Evolutionary conservation across 2,329 filamentous ascomycete species (phyloP), one percentile per base, ranked within the genome.

Genomic region (Fusarium sp.): DNA sequence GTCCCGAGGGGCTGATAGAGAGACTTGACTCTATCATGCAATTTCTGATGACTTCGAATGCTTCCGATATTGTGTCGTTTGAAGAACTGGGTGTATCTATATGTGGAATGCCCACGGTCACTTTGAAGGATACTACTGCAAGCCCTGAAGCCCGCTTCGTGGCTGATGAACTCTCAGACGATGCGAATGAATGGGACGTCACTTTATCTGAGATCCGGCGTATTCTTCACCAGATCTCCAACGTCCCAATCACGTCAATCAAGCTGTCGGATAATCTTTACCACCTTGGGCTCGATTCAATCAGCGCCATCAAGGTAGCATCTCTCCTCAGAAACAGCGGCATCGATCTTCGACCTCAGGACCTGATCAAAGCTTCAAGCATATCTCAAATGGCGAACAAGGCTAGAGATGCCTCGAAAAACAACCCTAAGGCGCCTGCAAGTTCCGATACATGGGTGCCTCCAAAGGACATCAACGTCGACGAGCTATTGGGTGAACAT

Each of bases 251-350:
- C 16, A 76, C 83, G 0, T 83, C 88, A 2, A 92, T 97, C 54
- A 79, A 82, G 3, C 85, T 85, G 59, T 82, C 85, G 1, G 87
- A 90, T 53, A 93, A 87, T 0, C 87, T 97, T 12, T 97, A 96
- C 78, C 91, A 96, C 68, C 85, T 98, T 2, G 95, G 95, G 0
- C 88, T 98, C 2, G 95, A 98, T 77, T 98, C 95, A 0, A 97
- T 98, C 78, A 95, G 91, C 68, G 92, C 94, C 2, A 96, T 98
- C 82, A 97, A 96, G 75, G 90, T 94, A 4, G 89, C 90, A 9
- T 87, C 91, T 0, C 83, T 94, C 8, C 82, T 98, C 5, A 90
- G 89, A 43, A 92, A 88, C 70, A 80, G 85, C 43, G 88, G 85
- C 0, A 79, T 97, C 8, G 79, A 82, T 12, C 78, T 97, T 1